A percentile compares a stretch with the other conserved stretches of the same genome.
Conservation (phyloP, 495 filamentous ascomycete species). For the Lasiosphaeris hirsuta region DNA sequence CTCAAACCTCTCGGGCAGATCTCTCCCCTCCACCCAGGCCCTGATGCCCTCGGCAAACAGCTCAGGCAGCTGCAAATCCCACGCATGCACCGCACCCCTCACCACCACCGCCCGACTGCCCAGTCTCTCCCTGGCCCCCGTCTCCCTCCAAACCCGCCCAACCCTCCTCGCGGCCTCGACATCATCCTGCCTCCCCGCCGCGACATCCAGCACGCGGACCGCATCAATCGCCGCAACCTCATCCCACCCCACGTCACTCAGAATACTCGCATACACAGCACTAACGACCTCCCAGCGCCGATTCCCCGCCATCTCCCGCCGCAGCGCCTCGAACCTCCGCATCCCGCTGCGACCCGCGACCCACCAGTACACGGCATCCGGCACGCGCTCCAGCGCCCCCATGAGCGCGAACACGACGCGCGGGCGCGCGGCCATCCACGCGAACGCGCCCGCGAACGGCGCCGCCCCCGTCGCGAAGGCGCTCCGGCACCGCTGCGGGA, state of each 20-base stretch:
- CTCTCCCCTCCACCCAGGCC: slow-evolving; percentile 31
- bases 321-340: slow-evolving; percentile 21
- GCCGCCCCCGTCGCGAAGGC: slow-evolving; percentile 28
- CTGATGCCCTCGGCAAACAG: slow-evolving; percentile 31
- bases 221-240: slow-evolving; percentile 14
- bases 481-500: slow-evolving; percentile 25
- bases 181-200: slow-evolving; percentile 30
- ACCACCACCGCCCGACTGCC: slow-evolving; percentile 29
- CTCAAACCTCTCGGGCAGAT: slow-evolving; percentile 27
- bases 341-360: slow-evolving; percentile 1
- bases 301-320: slow-evolving; percentile 28
- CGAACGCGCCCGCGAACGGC: slow-evolving; percentile 22
- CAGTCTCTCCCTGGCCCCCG: slow-evolving; percentile 16
- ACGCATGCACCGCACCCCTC: slow-evolving; percentile 32
- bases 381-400: slow-evolving; percentile 16
- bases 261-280: slow-evolving; percentile 17
- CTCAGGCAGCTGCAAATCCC: slow-evolving; percentile 34
- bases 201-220: slow-evolving; percentile 26
- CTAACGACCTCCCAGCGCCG: slow-evolving; percentile 20
- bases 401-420: slow-evolving; percentile 16
- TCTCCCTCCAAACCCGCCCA: slow-evolving; percentile 20
- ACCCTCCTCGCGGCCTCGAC: slow-evolving; percentile 25
- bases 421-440: slow-evolving; percentile 18
- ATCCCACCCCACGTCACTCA: slow-evolving; percentile 6
- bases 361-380: slow-evolving; percentile 16